Evolutionary conservation across 164 flowering plant species (phyloP), one percentile per base, ranked within the genome.

Genomic region (Kingdonia uniflora): DNA sequence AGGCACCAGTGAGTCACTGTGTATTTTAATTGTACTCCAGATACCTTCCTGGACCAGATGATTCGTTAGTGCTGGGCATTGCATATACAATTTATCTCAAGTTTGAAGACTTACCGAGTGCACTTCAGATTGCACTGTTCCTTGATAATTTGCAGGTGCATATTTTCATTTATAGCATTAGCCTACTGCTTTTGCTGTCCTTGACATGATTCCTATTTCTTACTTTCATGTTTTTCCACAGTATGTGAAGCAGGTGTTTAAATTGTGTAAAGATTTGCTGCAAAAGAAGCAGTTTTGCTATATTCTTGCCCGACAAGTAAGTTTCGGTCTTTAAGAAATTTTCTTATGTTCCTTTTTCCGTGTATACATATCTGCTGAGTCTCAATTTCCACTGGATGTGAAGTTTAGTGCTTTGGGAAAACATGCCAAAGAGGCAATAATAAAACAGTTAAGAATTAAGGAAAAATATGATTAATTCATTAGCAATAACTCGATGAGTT

Each of bases 41-140:
- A 68, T 94, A 89, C 65, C 87, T 89, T 60, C 90, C 96, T 59
- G 88, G 95, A 51, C 99, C 99, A n/a, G 99, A 89, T 78, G 97
- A 94, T 70, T 70, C 71, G 63, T 54, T 81, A 57, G 99, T 83
- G 66, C 59, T 94, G 56, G 96, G 86, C 56, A 87, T 89, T 55
- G 96, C 96, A 41, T 80, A 79, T 67, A 56, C 50, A 49, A 85
- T 94, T n/a, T 89, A 89, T 64, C 65, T 82, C 64, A 89, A 87
- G 70, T 89, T 80, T 68, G 76, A 80, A 56, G 97, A 87, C 58
- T 89, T 56, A 59, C 64, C 95, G 10, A 79, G 80, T 67, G 95
- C 99, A 16, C 85, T 94, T 54, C 89, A 85, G 74, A 80, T 94
- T 74, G 95, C 97, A 12, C 68, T 94, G 5, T 76, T 59, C 67